Evolutionary conservation across 1,284 basidiomycete genomes (phyloP), one percentile per base, ranked within the genome.

Genomic region (Microbotryum violaceum): DNA sequence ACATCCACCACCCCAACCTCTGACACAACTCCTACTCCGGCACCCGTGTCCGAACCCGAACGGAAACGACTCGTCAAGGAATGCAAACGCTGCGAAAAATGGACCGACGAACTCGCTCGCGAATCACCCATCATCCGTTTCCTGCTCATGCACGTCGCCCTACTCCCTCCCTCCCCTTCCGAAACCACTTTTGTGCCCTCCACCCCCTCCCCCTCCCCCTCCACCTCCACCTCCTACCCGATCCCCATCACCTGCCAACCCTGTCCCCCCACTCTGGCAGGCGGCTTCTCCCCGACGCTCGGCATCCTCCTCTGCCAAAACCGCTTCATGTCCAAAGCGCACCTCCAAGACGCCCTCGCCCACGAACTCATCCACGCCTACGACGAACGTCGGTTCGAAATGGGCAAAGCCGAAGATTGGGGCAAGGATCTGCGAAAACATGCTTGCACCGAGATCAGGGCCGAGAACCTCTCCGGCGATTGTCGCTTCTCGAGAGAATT

Each of bases 331-430:
- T 84, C 81, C 75, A 87, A 90, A 74, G 81, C 82, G 49, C 91
- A 97, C 71, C 86, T 94, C 84, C 91, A 97, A 75, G 85, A 91
- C 73, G 96, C 92, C 18, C 78, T 97, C 37, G 83, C 89, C 20
- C 94, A 98, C 72, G 94, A 98, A 73, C 83, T 97, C 61, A 79
- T 97, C n/a, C 94, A 97, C 75, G 86, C 92, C 81, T 97, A 88
- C 74, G 94, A 97, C 74, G 89, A 96, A 69, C 89, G 89, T 75
- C 85, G 86, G 74, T 97, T 97, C 79, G 86, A 91, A 62, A 16
- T 42, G 37, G 88, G 96, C 2, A 63, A 52, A 49, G 67, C 61
- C 1, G 86, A 96, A 75, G 16, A 42, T 16, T 97, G 91, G 91
- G 77, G 75, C 56, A 88, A 97, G 44, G 67, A 69, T 75, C 76